These are phyloP conservation scores for Colletotrichum karsti DNA, from an alignment of 2,329 filamentous ascomycete species.

Conservation along the genomic window DNA sequence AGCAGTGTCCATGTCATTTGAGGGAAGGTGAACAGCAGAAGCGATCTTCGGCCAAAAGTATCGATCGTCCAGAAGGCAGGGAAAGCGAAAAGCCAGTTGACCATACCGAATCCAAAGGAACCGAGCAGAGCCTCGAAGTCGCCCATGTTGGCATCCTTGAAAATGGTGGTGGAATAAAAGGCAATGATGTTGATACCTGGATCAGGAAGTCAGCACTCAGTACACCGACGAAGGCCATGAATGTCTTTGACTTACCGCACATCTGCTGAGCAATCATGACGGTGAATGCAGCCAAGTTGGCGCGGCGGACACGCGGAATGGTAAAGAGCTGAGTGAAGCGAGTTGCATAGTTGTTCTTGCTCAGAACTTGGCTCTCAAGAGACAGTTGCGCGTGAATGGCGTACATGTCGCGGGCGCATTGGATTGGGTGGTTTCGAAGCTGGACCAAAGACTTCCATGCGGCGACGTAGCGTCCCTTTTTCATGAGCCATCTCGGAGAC, in stretches of 20 bases:
- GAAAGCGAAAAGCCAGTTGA: conserved; percentile 69
- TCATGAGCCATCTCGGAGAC: conserved; percentile 72
- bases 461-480: conserved; percentile 68
- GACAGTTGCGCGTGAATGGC: conserved; percentile 72
- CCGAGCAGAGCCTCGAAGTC: conserved; percentile 60
- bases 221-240: no score
- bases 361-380: conserved; percentile 62
- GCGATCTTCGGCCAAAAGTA: conserved; percentile 60
- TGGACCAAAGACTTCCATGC: conserved; percentile 65
- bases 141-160: conserved; percentile 63
- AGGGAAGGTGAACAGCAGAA: conserved; percentile 67
- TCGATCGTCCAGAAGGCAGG: conserved; percentile 63
- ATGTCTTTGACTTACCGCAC: conserved; percentile 51
- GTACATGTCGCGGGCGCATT: conserved; percentile 69
- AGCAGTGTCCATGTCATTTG: conserved; percentile 68
- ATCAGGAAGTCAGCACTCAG: background rate
- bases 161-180: conserved; percentile 76
- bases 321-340: conserved; percentile 74
- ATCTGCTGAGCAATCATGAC: conserved; percentile 85
- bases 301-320: conserved; percentile 73
- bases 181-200: conserved; percentile 74
- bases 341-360: conserved; percentile 63
- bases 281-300: conserved; percentile 78
- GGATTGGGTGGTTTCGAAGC: conserved; percentile 63
- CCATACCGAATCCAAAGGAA: conserved; percentile 58